Conservation (phyloP, 148 eudicot species). For the Beta vulgaris region DNA sequence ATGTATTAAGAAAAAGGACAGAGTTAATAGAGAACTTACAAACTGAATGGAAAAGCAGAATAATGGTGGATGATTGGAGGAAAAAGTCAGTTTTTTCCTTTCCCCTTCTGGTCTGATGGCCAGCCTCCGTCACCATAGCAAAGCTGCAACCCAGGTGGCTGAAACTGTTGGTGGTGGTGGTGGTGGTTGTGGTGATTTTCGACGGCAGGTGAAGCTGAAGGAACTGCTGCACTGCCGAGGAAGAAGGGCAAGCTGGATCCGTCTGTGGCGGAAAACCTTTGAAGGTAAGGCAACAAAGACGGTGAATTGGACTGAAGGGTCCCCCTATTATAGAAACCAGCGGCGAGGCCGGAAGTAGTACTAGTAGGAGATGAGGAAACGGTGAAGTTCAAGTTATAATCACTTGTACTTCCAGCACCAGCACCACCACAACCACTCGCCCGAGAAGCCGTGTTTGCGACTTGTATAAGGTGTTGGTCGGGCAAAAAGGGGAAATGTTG, state of each 20-base stretch:
- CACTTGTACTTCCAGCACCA: slow-evolving; percentile 20
- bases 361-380: slow-evolving; percentile 45
- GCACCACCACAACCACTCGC: slow-evolving; percentile 15
- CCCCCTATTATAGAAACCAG: slow-evolving; percentile 81
- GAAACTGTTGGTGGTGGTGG: slow-evolving; percentile 43
- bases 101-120: slow-evolving; percentile 66
- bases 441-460: slow-evolving; percentile 7
- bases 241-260: slow-evolving; percentile 62
- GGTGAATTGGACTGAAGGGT: slow-evolving; percentile 99
- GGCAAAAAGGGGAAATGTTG: slow-evolving; percentile 43
- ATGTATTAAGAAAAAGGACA: too few species aligned
- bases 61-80: slow-evolving; percentile 4
- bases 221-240: slow-evolving; percentile 45
- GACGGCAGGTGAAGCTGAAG: slow-evolving; percentile 32
- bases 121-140: slow-evolving; percentile 56
- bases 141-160: slow-evolving; percentile 62
- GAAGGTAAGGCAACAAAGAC: slow-evolving; percentile 62
- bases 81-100: slow-evolving; percentile 54
- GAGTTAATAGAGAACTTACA: too few species aligned
- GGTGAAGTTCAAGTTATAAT: slow-evolving; percentile 62
- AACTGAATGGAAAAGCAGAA: neutral
- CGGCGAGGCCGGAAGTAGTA: slow-evolving; percentile 33
- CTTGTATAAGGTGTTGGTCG: slow-evolving; percentile 41
- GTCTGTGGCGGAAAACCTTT: slow-evolving; percentile 61
- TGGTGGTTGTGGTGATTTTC: slow-evolving; percentile 35